Evolutionary conservation across 192 early-diverging fungal genomes (phyloP), one percentile per base, ranked within the genome.

Genomic region (Coemansia sp.): DNA sequence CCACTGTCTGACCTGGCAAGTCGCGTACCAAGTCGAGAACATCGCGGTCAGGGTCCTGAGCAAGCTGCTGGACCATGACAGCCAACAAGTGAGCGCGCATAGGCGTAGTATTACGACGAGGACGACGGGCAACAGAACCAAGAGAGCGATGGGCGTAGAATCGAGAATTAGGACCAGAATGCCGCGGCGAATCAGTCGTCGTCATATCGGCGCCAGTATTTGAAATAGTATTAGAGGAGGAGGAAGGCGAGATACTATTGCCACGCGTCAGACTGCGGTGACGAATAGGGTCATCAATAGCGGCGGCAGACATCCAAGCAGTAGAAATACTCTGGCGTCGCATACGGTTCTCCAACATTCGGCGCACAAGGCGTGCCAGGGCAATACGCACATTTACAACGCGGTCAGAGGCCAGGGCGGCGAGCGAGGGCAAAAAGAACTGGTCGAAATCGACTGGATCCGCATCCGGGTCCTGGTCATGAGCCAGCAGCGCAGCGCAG

Each of bases 371-470:
- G n/a, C 91, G 73, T 0, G 90, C 90, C 29, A 91, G 71, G 15
- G 85, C 89, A 73, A 94, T 94, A 13, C 90, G 87, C 29, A 94
- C 90, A 64, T 94, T 92, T 5, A 87, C 87, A 18, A 94, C 88
- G 18, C 79, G 68, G 72, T 94, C 92, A 12, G 72, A 46, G 0
- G 88, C 86, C 38, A 94, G 71, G 10, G 76, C 78, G 4, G 85
- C 87, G 43, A 94, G 58, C 27, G 87, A 72, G 3, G 88, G 86
- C 65, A 94, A 68, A 49, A 94, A 92, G 65, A 90, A 88, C 60
- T 87, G 86, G 49, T 91, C 90, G 73, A 94, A 92, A 24, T 84
- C 82, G 13, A 84, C 76, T 0, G 82, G 82, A 33, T 84, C 82
- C 10, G 88, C 87, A 1, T 72, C 74, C 10, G 87, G 78, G 50